Base-by-base conservation (phyloP, 768 basidiomycete genomes). In the Lentinula detonsa region DNA sequence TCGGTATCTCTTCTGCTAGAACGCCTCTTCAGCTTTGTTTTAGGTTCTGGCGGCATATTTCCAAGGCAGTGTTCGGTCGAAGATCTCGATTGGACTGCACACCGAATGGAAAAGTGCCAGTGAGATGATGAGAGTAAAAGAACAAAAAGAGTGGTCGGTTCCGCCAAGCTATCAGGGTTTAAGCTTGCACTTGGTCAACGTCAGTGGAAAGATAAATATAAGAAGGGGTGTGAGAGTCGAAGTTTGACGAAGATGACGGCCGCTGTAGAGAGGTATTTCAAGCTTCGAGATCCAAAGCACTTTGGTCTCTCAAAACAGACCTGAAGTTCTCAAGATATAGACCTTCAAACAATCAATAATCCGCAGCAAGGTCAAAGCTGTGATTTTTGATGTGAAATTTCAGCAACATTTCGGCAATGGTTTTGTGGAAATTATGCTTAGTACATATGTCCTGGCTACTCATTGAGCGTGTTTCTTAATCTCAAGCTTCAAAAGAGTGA, bases 21-120 rank as follows among this genome's bases (percentile, higher is more conserved):
- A 42, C 59, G 48, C 59, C 40, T 60, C 50, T 60, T 60, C 23
- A 60, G 13, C 50, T 50, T 60, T 23, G 39, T 13, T 40, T 50
- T 60, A 13, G 59, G 59, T 40, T 60, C 59, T 5, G 59, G 59
- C 16, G 59, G 59, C 59, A 60, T 60, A 21, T 9, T 16, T 56
- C 15, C 50, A 9, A 23, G n/a, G 21, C 21, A 48, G 21, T 8
- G 18, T 23, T 18, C 2, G 5, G 1, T 23, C 9, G 11, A 13
- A 28, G 16, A 28, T 16, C 16, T 7, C 42, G 15, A 15, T n/a
- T 35, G 13, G 15, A 31, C 15, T 33, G 11, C n/a, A 18, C 33
- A 52, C 15, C 31, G 50, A 34, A n/a, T 15, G 50, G 23, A 35
- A 21, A 54, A 7, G 10, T 31, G 51, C 2, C 15, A n/a, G 31